These are phyloP conservation scores for Rhizophora mangle DNA, from an alignment of 345 rosid genomes.

Conservation along the genomic window DNA sequence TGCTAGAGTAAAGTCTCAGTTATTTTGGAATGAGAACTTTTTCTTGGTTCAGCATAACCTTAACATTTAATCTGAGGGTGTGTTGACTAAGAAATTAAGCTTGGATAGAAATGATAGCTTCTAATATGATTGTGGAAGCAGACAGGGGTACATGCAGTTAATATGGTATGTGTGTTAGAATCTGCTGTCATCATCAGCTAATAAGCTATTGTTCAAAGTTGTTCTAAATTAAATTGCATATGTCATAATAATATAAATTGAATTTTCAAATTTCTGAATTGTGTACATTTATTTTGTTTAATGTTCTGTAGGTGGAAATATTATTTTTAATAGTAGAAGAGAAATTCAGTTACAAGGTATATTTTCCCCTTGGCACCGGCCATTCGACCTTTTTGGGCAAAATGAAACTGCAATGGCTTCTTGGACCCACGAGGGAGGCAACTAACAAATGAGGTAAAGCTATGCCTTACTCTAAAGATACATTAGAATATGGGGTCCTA, in stretches of 20 bases:
- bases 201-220: not conserved
- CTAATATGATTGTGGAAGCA: conserved; percentile 11
- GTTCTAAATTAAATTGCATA: conserved; percentile 4
- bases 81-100: not conserved
- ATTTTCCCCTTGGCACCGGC: not conserved
- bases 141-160: not conserved
- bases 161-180: not conserved
- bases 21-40: conserved; percentile 1
- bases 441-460: not conserved
- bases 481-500: too few species aligned
- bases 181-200: not conserved
- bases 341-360: not conserved
- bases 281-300: conserved; percentile 16
- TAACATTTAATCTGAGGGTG: conserved; percentile 7
- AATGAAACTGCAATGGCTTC: not conserved
- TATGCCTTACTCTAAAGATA: too few species aligned
- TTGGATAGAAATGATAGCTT: not conserved
- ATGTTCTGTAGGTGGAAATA: conserved; percentile 28
- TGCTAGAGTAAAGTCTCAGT: not conserved
- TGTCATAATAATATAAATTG: not conserved
- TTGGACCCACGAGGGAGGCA: not conserved
- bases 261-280: conserved; percentile 4
- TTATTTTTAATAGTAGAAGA: conserved; percentile 4
- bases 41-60: not conserved
- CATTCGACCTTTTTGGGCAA: not conserved